Percentiles rank a stretch among this genome's conserved stretches.
Conservation (phyloP, 2,329 filamentous ascomycete genomes). For the Cladorrhinum sp. region DNA sequence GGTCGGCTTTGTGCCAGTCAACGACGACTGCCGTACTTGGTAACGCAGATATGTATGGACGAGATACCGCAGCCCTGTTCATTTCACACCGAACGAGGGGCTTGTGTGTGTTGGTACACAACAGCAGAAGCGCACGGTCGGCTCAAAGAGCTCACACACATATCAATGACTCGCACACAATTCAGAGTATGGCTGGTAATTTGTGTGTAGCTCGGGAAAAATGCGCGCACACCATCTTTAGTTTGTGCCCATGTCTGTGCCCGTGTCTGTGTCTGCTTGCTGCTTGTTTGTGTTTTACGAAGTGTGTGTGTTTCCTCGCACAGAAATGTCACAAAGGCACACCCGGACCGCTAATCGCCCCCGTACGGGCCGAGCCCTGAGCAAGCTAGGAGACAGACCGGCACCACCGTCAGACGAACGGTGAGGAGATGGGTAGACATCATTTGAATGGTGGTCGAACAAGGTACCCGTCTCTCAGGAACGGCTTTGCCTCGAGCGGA, state of each 20-base stretch:
- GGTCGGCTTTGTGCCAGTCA: background rate
- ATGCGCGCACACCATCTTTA: background rate
- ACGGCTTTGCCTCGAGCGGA: background rate
- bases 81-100: background rate
- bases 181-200: too few species aligned
- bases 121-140: slow-evolving; percentile 1
- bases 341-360: background rate
- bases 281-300: slow-evolving; percentile 7
- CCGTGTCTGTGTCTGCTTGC: background rate
- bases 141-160: background rate
- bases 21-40: background rate
- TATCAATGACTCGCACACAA: slow-evolving; percentile 6
- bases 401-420: background rate
- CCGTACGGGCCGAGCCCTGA: slow-evolving; percentile 8
- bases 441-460: background rate
- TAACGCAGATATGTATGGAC: background rate
- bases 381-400: background rate
- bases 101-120: background rate
- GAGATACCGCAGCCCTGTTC: background rate
- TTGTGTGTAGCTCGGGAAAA: background rate
- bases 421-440: background rate
- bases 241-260: too few species aligned
- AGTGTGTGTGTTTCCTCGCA: background rate
- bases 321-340: background rate
- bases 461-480: background rate